Evolutionary conservation across 129 eudicot genomes (phyloP).

Genomic region (Chrysanthemum seticuspe): DNA sequence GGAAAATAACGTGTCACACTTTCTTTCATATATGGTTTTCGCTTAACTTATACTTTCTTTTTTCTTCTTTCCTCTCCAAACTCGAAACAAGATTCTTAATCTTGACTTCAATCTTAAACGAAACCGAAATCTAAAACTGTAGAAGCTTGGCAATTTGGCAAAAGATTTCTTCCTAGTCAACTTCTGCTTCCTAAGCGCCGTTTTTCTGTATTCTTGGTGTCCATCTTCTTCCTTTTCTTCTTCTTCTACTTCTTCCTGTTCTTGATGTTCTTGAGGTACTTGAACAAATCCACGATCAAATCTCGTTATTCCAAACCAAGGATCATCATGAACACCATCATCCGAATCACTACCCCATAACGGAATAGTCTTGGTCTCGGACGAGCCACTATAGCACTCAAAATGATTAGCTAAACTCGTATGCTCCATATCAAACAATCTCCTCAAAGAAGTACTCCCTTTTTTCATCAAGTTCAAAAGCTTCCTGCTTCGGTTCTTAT

Average conservation of each 20-base stretch:
- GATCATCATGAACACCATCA: constrained; percentile 52
- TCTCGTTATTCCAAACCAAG: constrained; percentile 52
- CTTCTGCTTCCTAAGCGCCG: constrained; percentile 30
- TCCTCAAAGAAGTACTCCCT: constrained; percentile 63
- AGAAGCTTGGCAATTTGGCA: constrained; percentile 57
- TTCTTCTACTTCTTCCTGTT: constrained; percentile 1
- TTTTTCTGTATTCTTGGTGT: constrained; percentile 8
- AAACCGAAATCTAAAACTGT: constrained; percentile 36
- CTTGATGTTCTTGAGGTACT: constrained; percentile 12
- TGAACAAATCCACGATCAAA: background rate
- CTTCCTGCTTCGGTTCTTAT: constrained; percentile 31
- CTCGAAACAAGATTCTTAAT: constrained; percentile 23
- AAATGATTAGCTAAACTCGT: constrained; percentile 60
- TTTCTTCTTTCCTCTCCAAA: constrained; percentile 9
- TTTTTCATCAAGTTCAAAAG: constrained; percentile 63
- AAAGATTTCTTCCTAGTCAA: constrained; percentile 49
- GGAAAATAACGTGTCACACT: background rate
- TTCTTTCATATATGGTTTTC: background rate
- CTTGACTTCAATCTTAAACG: constrained; percentile 36
- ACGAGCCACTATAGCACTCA: constrained; percentile 52
- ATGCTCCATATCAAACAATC: constrained; percentile 81
- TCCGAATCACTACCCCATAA: constrained; percentile 82
- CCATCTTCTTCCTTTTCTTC: background rate
- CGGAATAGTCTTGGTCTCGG: constrained; percentile 50
- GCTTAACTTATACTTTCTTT: background rate